Percentiles rank a stretch among this genome's conserved stretches.
These are phyloP conservation scores for Celoporthe dispersa DNA, from an alignment of 2,329 filamentous ascomycete genomes.

Conservation along the genomic window DNA sequence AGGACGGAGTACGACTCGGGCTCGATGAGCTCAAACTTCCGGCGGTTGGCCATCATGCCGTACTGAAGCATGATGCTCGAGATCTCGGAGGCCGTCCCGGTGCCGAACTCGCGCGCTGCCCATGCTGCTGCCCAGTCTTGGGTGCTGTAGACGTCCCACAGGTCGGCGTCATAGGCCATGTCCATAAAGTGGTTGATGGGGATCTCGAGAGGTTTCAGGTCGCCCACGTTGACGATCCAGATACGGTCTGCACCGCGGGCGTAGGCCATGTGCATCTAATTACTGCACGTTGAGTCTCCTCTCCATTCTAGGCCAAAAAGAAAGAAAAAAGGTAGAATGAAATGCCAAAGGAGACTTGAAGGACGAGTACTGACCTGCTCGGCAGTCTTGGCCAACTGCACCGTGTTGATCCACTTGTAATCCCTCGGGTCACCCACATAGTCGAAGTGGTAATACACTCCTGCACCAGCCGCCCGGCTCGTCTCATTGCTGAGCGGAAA, in stretches of 20 bases:
- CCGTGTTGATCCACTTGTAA: constrained; percentile 68
- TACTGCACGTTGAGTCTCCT: constrained; percentile 16
- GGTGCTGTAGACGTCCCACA: constrained; percentile 60
- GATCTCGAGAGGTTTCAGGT: constrained; percentile 67
- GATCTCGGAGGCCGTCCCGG: constrained; percentile 50
- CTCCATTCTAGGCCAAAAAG: neutral
- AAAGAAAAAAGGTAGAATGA: too few relatives aligned
- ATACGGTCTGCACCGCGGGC: constrained; percentile 62
- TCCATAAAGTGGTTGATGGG: constrained; percentile 71
- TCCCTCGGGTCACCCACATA: constrained; percentile 53
- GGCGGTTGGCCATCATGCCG: constrained; percentile 57
- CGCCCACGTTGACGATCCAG: constrained; percentile 71
- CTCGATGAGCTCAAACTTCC: constrained; percentile 67
- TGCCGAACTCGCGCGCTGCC: constrained; percentile 61
- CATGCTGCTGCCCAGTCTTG: constrained; percentile 56
- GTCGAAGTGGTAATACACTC: constrained; percentile 67
- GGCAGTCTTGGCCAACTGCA: constrained; percentile 64
- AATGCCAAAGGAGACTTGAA: too few relatives aligned
- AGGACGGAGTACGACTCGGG: constrained; percentile 62
- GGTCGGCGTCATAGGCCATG: constrained; percentile 66
- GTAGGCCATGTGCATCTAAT: constrained; percentile 62
- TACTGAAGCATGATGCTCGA: constrained; percentile 59
- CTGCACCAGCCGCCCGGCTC: constrained; percentile 63
- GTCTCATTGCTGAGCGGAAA: constrained; percentile 65
- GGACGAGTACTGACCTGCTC: constrained; percentile 47